Percentiles rank a stretch among this genome's conserved stretches.
Conservation (phyloP, 768 basidiomycete species). For the Lyophyllum decastes region DNA sequence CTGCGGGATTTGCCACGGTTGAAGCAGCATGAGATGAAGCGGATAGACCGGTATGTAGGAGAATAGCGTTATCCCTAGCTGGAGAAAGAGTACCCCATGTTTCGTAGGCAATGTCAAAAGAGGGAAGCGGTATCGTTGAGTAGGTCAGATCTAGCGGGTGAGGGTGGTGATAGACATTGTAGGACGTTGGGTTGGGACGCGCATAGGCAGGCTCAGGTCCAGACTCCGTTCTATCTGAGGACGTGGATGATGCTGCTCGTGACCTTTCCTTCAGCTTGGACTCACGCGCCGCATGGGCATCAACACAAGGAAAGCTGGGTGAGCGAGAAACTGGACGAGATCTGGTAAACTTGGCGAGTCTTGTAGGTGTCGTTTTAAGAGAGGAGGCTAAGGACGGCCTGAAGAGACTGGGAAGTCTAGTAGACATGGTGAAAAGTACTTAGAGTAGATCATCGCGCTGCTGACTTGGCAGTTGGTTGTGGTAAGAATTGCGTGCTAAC, state of each 20-base stretch:
- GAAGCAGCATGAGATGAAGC: conserved; percentile 95
- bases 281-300: conserved; percentile 75
- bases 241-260: conserved; percentile 20
- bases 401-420: conserved; percentile 1
- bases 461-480: neutral
- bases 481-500: conserved; percentile 18
- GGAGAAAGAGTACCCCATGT: conserved; percentile 93
- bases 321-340: conserved; percentile 6
- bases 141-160: conserved; percentile 67
- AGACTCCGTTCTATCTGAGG: conserved; percentile 33
- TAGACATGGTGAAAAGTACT: conserved; percentile 12
- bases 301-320: conserved; percentile 73
- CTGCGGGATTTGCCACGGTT: conserved; percentile 70
- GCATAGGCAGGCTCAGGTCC: conserved; percentile 87
- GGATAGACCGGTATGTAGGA: conserved; percentile 94
- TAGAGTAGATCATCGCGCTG: neutral
- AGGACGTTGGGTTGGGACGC: conserved; percentile 73
- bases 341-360: conserved; percentile 1
- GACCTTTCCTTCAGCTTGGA: conserved; percentile 43
- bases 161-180: conserved; percentile 66
- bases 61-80: conserved; percentile 80
- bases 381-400: neutral
- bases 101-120: conserved; percentile 93
- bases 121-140: conserved; percentile 50
- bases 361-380: neutral